A percentile compares a stretch with the other conserved stretches of the same genome.
phyloP scores from a whole-genome alignment of 345 rosid genomes.

The Eucalyptus tenuipes region DNA sequence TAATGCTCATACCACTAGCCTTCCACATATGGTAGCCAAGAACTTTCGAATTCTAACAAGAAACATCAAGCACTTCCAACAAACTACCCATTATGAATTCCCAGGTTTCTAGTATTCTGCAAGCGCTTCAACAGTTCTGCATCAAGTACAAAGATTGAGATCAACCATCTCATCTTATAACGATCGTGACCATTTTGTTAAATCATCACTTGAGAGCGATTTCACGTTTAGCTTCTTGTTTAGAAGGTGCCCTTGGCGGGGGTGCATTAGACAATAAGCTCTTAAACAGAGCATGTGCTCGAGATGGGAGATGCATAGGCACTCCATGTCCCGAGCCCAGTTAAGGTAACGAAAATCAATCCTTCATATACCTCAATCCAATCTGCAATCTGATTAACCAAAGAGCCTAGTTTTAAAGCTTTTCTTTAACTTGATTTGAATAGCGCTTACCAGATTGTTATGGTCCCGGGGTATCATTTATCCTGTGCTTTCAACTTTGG shows the following conservation, averaged over 20 bases:
- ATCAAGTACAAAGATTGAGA: not conserved
- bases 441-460: not conserved
- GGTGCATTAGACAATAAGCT: not conserved
- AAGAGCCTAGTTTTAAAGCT: not conserved
- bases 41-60: not conserved
- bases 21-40: not conserved
- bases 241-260: not conserved
- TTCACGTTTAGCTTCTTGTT: not conserved
- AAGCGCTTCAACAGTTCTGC: not conserved
- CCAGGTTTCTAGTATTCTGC: not conserved
- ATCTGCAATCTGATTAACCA: not conserved
- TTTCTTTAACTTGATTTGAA: not conserved
- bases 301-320: not conserved
- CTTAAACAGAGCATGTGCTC: not conserved
- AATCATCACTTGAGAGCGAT: not conserved
- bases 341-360: not conserved
- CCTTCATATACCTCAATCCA: not conserved
- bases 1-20: not conserved
- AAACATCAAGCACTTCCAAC: not conserved
- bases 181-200: not conserved
- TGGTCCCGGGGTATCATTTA: not conserved
- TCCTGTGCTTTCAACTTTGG: not conserved
- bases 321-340: not conserved
- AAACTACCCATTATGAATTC: not conserved
- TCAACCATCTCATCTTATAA: not conserved